Conservation (phyloP, 345 rosid genomes). For the Isatis tinctoria region DNA sequence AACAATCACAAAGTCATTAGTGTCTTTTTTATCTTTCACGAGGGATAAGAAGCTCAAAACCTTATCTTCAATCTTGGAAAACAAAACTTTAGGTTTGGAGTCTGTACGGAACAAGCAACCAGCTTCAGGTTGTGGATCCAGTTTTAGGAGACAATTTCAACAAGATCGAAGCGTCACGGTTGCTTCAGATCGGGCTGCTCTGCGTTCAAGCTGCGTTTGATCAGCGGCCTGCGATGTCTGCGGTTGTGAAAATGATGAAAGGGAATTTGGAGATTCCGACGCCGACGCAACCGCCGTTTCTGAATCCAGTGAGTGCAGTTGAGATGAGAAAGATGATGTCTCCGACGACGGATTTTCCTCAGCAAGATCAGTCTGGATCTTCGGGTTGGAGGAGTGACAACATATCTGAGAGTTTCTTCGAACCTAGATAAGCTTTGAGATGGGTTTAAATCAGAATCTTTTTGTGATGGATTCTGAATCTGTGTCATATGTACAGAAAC, state of each 20-base stretch:
- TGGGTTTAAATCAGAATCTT: neutral
- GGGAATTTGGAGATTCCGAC: constrained; percentile 41
- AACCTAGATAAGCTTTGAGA: constrained; percentile 46
- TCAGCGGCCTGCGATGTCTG: constrained; percentile 76
- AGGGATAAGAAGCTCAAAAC: neutral
- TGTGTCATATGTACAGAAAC: constrained; percentile 1
- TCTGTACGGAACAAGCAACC: constrained; percentile 37
- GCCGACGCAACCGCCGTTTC: constrained; percentile 82
- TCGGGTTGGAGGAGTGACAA: constrained; percentile 45
- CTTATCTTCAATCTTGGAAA: constrained; percentile 20
- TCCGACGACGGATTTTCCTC: constrained; percentile 5
- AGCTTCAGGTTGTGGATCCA: constrained; percentile 64
- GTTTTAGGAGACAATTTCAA: constrained; percentile 39
- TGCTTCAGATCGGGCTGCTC: constrained; percentile 68
- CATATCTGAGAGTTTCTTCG: constrained; percentile 41
- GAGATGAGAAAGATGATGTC: constrained; percentile 25
- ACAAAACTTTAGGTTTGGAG: constrained; percentile 50
- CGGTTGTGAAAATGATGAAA: constrained; percentile 63
- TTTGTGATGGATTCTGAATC: no score
- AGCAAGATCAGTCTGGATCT: constrained; percentile 37
- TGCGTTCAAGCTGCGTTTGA: constrained; percentile 86
- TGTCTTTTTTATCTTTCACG: neutral
- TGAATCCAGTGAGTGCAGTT: constrained; percentile 32
- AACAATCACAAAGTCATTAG: neutral
- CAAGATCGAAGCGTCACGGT: constrained; percentile 42